Conservation (phyloP, 164 flowering plant species). For the Euptelea pleiosperma region DNA sequence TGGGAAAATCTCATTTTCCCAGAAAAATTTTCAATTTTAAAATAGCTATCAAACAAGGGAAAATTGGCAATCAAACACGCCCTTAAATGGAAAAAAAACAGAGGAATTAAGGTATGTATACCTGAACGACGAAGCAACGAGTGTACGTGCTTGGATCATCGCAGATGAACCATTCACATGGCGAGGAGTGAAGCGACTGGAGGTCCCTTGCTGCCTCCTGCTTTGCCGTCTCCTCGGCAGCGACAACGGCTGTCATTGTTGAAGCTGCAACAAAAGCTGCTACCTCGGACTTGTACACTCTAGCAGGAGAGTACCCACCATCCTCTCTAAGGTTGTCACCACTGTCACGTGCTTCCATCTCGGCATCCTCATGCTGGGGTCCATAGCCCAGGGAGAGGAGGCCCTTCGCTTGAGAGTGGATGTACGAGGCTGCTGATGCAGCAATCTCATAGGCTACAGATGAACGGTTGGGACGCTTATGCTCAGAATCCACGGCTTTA, state of each 20-base stretch:
- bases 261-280: slow-evolving; percentile 80
- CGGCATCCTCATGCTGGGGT: slow-evolving; percentile 17
- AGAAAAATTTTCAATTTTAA: too few relatives aligned
- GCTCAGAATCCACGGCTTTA: slow-evolving; percentile 13
- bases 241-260: slow-evolving; percentile 88
- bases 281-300: slow-evolving; percentile 51
- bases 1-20: too few relatives aligned
- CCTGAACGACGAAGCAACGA: slow-evolving; percentile 86
- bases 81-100: neutral
- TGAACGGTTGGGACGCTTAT: slow-evolving; percentile 34
- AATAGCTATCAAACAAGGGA: too few relatives aligned
- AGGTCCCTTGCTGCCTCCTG: slow-evolving; percentile 72
- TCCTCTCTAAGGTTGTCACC: slow-evolving; percentile 17
- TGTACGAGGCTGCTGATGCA: slow-evolving; percentile 78
- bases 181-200: slow-evolving; percentile 77
- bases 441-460: slow-evolving; percentile 72
- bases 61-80: too few relatives aligned
- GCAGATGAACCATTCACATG: slow-evolving; percentile 92
- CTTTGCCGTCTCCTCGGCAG: slow-evolving; percentile 71
- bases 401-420: slow-evolving; percentile 49
- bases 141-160: slow-evolving; percentile 66
- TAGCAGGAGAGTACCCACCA: slow-evolving; percentile 25
- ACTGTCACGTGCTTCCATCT: neutral
- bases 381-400: slow-evolving; percentile 29
- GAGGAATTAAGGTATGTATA: slow-evolving; percentile 1